Percentiles rank a stretch among this genome's conserved stretches.
Conservation (phyloP, 2,329 filamentous ascomycete species). For the Ophiobolus disseminans region DNA sequence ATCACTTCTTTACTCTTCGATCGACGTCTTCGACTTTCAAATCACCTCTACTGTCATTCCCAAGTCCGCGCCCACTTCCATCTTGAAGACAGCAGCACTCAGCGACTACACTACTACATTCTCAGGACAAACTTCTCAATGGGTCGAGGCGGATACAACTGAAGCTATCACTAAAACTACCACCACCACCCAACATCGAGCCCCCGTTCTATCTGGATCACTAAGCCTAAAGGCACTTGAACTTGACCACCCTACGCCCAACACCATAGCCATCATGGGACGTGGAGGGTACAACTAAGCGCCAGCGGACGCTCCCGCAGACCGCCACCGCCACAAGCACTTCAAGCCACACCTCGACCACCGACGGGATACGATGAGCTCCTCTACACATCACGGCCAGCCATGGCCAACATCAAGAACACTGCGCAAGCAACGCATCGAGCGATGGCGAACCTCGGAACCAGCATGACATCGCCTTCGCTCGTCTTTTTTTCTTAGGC, state of each 20-base stretch:
- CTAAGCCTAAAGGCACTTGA: constrained; percentile 24
- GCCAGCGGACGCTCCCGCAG: constrained; percentile 19
- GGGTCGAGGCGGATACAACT: constrained; percentile 54
- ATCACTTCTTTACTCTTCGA: constrained; percentile 21
- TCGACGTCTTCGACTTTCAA: constrained; percentile 8
- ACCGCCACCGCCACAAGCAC: constrained; percentile 12
- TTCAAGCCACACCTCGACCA: constrained; percentile 6
- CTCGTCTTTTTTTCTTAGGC: not conserved
- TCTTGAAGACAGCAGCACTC: not conserved
- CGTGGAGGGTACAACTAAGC: constrained; percentile 47
- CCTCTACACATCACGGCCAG: constrained; percentile 10
- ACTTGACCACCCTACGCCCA: constrained; percentile 8
- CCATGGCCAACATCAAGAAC: constrained; percentile 22
- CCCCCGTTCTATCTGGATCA: not conserved
- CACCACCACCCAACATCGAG: constrained; percentile 1
- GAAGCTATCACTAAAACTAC: constrained; percentile 17
- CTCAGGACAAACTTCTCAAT: constrained; percentile 20
- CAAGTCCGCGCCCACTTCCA: not conserved
- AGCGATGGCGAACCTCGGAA: constrained; percentile 31
- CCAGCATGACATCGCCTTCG: not conserved
- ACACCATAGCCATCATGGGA: constrained; percentile 33
- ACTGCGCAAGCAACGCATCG: constrained; percentile 34
- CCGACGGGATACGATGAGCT: constrained; percentile 6
- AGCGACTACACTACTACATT: not conserved
- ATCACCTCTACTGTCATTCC: not conserved